Evolutionary conservation across 225 moss, liverwort and hornwort genomes (phyloP).

Genomic region (Antitrichia curtipendula): DNA sequence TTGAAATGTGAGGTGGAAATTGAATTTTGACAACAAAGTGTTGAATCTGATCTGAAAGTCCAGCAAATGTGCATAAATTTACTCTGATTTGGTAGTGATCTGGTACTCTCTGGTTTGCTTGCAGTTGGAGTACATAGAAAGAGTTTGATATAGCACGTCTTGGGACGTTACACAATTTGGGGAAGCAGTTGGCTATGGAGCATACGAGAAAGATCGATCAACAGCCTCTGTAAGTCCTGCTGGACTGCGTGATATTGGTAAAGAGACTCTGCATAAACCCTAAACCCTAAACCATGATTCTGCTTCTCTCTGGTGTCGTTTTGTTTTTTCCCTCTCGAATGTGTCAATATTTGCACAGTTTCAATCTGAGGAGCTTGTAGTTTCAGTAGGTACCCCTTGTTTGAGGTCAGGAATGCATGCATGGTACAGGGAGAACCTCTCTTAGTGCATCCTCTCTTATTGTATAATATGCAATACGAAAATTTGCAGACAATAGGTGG

Average conservation of each 20-base stretch:
- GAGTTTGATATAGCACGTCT: background rate
- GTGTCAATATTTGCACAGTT: background rate
- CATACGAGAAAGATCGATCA: conserved; percentile 4
- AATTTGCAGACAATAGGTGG: no score
- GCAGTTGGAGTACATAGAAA: background rate
- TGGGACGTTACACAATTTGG: conserved; percentile 5
- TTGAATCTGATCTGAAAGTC: background rate
- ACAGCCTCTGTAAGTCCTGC: background rate
- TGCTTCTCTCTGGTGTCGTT: background rate
- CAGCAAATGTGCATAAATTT: background rate
- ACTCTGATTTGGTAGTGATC: background rate
- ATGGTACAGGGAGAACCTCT: no score
- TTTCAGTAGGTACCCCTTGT: background rate
- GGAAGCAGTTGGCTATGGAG: conserved; percentile 25
- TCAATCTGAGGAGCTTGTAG: background rate
- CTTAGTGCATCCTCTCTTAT: no score
- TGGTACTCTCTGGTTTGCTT: background rate
- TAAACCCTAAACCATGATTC: background rate
- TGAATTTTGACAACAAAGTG: background rate
- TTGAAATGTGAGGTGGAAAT: background rate
- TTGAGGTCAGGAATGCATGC: background rate
- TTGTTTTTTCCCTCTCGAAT: background rate
- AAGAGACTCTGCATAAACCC: background rate
- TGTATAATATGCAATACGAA: no score
- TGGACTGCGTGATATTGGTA: conserved; percentile 20